These are phyloP conservation scores for Porodaedalea pini DNA, from an alignment of 1,284 basidiomycete genomes.

Conservation along the genomic window DNA sequence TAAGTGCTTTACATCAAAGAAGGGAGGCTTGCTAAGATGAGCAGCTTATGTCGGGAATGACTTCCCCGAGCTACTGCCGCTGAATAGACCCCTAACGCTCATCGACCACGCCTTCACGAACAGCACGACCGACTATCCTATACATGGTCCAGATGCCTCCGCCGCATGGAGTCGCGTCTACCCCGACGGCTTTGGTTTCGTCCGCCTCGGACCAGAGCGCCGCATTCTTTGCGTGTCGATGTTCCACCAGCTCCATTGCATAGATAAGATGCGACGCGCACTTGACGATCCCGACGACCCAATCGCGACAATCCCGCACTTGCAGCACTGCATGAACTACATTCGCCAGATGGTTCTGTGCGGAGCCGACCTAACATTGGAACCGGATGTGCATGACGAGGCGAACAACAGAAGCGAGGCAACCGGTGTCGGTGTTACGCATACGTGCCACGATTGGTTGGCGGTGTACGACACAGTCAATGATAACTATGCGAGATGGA, in stretches of 20 bases:
- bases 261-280: conserved; percentile 29
- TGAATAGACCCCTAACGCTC: not conserved
- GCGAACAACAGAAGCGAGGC: not conserved
- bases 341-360: conserved; percentile 22
- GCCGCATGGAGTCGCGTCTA: conserved; percentile 15
- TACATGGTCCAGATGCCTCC: conserved; percentile 16
- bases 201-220: conserved; percentile 18
- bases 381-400: conserved; percentile 11
- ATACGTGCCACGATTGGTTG: conserved; percentile 20
- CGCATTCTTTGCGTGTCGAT: conserved; percentile 26
- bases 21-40: too few relatives aligned
- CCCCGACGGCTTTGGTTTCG: conserved; percentile 20
- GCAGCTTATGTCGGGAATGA: conserved; percentile 18
- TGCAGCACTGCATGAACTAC: conserved; percentile 28
- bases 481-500: conserved; percentile 17
- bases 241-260: conserved; percentile 36
- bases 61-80: conserved; percentile 16
- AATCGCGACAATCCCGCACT: conserved; percentile 28
- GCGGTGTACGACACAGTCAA: conserved; percentile 18
- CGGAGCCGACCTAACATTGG: conserved; percentile 19
- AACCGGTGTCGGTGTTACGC: conserved; percentile 15
- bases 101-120: conserved; percentile 15
- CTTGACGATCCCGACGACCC: conserved; percentile 21
- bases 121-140: conserved; percentile 16
- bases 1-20: too few relatives aligned